phyloP scores from a whole-genome alignment of 2,329 filamentous ascomycete genomes.

The Aaosphaeria pasadenensis region DNA sequence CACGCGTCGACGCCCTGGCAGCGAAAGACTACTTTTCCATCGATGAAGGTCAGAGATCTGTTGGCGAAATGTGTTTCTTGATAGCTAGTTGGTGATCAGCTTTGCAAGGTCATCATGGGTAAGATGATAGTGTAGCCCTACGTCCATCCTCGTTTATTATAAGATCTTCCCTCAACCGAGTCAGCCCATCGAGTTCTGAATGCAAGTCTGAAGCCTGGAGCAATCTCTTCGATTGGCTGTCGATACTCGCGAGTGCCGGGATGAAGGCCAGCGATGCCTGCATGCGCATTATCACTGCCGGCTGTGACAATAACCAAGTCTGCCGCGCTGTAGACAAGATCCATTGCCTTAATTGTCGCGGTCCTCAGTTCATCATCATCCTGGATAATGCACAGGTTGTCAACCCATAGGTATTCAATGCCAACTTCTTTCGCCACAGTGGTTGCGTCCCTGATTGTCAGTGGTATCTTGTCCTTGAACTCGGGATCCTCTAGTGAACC shows the following conservation, averaged over 20 bases:
- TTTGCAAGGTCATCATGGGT: background rate
- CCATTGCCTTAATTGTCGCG: background rate
- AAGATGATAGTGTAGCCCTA: background rate
- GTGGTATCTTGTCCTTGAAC: background rate
- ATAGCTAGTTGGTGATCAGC: background rate
- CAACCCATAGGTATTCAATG: constrained; percentile 1
- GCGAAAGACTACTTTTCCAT: background rate
- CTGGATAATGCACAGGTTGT: constrained; percentile 1
- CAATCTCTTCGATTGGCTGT: background rate
- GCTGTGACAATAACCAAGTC: background rate
- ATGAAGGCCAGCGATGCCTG: background rate
- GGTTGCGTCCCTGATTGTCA: background rate
- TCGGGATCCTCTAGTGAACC: background rate
- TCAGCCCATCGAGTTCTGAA: background rate
- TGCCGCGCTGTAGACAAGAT: background rate
- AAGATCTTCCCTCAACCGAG: background rate
- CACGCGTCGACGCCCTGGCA: background rate
- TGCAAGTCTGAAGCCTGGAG: background rate
- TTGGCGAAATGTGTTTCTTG: background rate
- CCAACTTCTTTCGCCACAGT: background rate
- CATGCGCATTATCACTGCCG: background rate
- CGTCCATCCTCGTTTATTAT: background rate
- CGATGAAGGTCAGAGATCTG: background rate
- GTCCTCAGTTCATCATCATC: background rate
- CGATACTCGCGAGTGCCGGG: background rate